Conservation (phyloP, 805 yeast genomes). For the Teunomyces funiuensis region DNA sequence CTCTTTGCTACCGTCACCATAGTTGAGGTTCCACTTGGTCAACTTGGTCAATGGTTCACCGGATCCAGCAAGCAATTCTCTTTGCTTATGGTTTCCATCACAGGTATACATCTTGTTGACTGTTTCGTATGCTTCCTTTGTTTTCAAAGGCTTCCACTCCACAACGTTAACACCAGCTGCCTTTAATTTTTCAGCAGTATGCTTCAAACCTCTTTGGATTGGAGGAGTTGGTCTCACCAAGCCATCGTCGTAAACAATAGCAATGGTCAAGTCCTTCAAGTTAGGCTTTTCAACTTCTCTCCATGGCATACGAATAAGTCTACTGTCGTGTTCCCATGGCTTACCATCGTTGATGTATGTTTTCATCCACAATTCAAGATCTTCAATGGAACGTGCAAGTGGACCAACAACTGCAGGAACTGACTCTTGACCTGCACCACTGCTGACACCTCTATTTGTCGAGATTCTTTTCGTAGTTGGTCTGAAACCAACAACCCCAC, state of each 20-base stretch:
- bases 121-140: conserved; percentile 57
- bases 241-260: conserved; percentile 63
- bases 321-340: conserved; percentile 59
- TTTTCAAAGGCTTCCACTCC: conserved; percentile 57
- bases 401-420: conserved; percentile 71
- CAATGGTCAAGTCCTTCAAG: conserved; percentile 53
- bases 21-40: conserved; percentile 59
- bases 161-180: conserved; percentile 60
- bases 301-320: conserved; percentile 54
- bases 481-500: conserved; percentile 61
- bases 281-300: conserved; percentile 41
- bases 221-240: conserved; percentile 70
- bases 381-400: conserved; percentile 61
- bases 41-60: conserved; percentile 71
- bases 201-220: conserved; percentile 49
- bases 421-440: conserved; percentile 64
- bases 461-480: conserved; percentile 57
- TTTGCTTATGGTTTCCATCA: conserved; percentile 67
- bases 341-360: conserved; percentile 58
- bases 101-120: conserved; percentile 56
- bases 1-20: conserved; percentile 55
- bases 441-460: conserved; percentile 47
- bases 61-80: conserved; percentile 49
- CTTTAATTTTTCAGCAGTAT: conserved; percentile 52
- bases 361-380: conserved; percentile 68